Evolutionary conservation across 805 yeast genomes (phyloP).

Genomic region (Metschnikowia corniflorae): DNA sequence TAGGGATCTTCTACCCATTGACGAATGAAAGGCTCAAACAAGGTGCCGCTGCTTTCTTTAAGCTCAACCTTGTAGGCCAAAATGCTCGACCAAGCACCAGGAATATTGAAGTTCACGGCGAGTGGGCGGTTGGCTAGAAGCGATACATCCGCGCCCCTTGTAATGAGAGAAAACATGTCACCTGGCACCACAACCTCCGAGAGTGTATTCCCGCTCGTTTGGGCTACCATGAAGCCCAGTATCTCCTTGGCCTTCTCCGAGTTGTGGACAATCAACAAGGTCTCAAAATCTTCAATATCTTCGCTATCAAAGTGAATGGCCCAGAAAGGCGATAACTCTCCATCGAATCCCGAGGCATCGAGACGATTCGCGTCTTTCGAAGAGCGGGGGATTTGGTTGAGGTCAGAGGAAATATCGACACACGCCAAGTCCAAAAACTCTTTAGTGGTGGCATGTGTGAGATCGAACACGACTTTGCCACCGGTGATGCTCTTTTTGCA

Average conservation of each 20-base stretch:
- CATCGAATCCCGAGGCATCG: slow-evolving; percentile 57
- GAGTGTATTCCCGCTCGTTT: slow-evolving; percentile 24
- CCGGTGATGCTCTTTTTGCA: slow-evolving; percentile 13
- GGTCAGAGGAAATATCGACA: slow-evolving; percentile 8
- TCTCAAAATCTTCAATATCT: slow-evolving; percentile 42
- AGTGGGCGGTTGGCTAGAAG: slow-evolving; percentile 45
- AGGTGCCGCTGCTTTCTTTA: slow-evolving; percentile 11
- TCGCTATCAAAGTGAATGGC: slow-evolving; percentile 42
- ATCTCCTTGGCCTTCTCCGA: slow-evolving; percentile 13
- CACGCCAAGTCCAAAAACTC: slow-evolving; percentile 26
- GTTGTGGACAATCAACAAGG: slow-evolving; percentile 46
- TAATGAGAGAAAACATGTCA: slow-evolving; percentile 36
- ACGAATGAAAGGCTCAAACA: slow-evolving; percentile 60
- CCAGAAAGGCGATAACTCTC: slow-evolving; percentile 44
- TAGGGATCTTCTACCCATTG: slow-evolving; percentile 62
- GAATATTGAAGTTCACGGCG: slow-evolving; percentile 45
- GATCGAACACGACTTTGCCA: slow-evolving; percentile 26
- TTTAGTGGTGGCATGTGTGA: slow-evolving; percentile 34
- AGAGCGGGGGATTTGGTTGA: slow-evolving; percentile 49
- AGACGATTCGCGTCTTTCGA: slow-evolving; percentile 28
- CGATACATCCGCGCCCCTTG: slow-evolving; percentile 36
- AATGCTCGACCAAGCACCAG: slow-evolving; percentile 59
- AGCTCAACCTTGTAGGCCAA: slow-evolving; percentile 47
- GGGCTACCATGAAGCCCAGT: slow-evolving; percentile 37
- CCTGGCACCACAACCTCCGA: slow-evolving; percentile 23